Conservation (phyloP, 768 basidiomycete species). For the Phylloporus arenicola region DNA sequence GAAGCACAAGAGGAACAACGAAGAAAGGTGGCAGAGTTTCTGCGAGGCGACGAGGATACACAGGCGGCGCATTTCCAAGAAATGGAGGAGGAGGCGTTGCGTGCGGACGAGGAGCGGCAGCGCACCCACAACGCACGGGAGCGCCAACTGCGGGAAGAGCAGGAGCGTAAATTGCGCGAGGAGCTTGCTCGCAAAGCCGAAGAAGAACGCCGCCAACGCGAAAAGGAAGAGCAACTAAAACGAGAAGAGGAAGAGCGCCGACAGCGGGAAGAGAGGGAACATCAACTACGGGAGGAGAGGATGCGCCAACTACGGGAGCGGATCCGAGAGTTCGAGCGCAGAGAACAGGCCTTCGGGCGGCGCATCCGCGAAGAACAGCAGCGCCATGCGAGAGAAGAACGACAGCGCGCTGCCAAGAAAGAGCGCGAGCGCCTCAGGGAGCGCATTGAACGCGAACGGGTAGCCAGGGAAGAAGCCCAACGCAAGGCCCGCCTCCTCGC, state of each 20-base stretch:
- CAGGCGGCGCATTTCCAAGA: slow-evolving; percentile 1
- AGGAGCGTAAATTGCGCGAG: slow-evolving; percentile 12
- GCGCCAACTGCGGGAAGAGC: slow-evolving; percentile 19
- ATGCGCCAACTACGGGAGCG: neutral
- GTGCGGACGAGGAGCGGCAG: slow-evolving; percentile 11
- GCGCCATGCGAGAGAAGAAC: neutral
- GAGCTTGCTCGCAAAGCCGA: slow-evolving; percentile 9
- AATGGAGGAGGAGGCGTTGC: slow-evolving; percentile 12
- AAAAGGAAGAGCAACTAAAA: slow-evolving; percentile 1
- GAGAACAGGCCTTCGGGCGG: neutral
- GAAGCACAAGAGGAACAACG: slow-evolving; percentile 10
- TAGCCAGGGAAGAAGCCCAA: slow-evolving; percentile 3
- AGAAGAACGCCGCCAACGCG: neutral
- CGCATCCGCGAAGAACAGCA: neutral
- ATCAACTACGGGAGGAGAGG: slow-evolving; percentile 7
- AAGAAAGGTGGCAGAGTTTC: slow-evolving; percentile 20
- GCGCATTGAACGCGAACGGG: neutral
- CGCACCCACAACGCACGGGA: slow-evolving; percentile 20
- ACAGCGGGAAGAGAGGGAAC: slow-evolving; percentile 1
- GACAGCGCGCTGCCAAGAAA: neutral
- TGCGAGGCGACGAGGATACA: slow-evolving; percentile 6
- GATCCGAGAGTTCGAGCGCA: neutral
- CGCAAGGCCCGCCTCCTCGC: slow-evolving; percentile 15
- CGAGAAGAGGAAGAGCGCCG: slow-evolving; percentile 13
- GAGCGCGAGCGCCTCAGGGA: too few species aligned